Evolutionary conservation across 192 early-diverging fungal genomes (phyloP), one percentile per base, ranked within the genome.

Genomic region (Backusella australiensis): DNA sequence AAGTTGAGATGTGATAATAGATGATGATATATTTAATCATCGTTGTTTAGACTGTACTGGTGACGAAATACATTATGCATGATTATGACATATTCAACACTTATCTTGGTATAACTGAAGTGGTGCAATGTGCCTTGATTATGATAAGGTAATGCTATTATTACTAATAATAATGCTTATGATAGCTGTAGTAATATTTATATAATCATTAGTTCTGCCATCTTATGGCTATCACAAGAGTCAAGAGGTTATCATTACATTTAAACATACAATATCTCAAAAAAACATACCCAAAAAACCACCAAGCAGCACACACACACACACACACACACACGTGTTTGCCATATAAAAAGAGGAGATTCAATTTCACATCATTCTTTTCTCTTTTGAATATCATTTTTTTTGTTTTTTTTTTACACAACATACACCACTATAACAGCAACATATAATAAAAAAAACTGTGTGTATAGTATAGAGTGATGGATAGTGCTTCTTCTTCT

Each of bases 51-150:
- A 41, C 63, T 49, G 42, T 75, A 2, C 0, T 75, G 23, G 65
- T 75, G 14, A 66, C 41, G 12, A 75, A 75, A 46, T 75, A 75
- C 21, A 41, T 75, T 29, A 39, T 42, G 21, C 49, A 75, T 67
- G 65, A 75, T 38, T 34, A 39, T 46, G 41, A 42, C 19, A n/a
- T 42, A 17, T 42, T 67, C 14, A 65, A 75, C 34, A 44, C 38
- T 11, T 75, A 75, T 41, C 41, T 75, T 23, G 73, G 73, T 3
- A 67, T 75, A 15, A 44, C 56, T 42, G 36, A 75, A 36, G 65
- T 67, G 1, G 32, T 75, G 12, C 73, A 75, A 67, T 67, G 63
- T 42, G 35, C 39, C 8, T 67, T 75, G 17, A 75, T 75, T 34
- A 39, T 75, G 59, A 38, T 75, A n/a, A 67, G 59, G 73, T 75